Percentiles rank a stretch among this genome's conserved stretches.
Conservation (phyloP, 176 grass and related monocot genomes). For the Themeda triandra region DNA sequence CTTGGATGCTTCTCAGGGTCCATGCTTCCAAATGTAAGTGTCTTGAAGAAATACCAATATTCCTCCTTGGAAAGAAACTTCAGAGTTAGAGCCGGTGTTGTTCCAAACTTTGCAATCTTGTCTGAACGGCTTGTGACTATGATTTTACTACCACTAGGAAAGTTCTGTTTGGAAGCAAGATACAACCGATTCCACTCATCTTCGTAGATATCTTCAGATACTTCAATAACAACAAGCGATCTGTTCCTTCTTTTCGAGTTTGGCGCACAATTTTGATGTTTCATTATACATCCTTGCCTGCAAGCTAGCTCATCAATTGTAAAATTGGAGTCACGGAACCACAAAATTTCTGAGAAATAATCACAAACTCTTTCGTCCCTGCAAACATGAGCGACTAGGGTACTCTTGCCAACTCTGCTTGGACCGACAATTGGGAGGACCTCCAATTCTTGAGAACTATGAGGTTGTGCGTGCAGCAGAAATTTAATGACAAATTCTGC, state of each 20-base stretch:
- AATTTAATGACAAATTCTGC: too few species aligned
- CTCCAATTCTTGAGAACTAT: neutral
- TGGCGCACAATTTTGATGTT: neutral
- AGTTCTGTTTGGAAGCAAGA: neutral
- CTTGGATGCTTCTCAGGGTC: too few species aligned
- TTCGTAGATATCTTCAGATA: neutral
- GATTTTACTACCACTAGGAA: neutral
- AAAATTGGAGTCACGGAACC: neutral
- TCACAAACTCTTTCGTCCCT: constrained; percentile 10
- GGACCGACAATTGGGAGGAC: neutral
- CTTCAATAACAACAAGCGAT: constrained; percentile 9
- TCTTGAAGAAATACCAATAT: neutral
- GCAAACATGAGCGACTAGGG: constrained; percentile 18
- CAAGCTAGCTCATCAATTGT: neutral
- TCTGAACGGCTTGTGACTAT: neutral
- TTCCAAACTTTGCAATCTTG: neutral
- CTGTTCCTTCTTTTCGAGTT: neutral
- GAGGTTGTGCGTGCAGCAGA: neutral
- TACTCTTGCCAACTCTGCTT: neutral
- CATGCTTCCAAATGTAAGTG: too few species aligned
- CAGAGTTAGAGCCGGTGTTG: neutral
- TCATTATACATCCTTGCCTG: neutral
- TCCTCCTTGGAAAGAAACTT: too few species aligned
- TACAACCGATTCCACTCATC: neutral
- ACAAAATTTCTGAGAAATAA: constrained; percentile 9